Evolutionary conservation across 1,284 basidiomycete species (phyloP), one percentile per base, ranked within the genome.

Genomic region (Ceratobasidium papillatum): DNA sequence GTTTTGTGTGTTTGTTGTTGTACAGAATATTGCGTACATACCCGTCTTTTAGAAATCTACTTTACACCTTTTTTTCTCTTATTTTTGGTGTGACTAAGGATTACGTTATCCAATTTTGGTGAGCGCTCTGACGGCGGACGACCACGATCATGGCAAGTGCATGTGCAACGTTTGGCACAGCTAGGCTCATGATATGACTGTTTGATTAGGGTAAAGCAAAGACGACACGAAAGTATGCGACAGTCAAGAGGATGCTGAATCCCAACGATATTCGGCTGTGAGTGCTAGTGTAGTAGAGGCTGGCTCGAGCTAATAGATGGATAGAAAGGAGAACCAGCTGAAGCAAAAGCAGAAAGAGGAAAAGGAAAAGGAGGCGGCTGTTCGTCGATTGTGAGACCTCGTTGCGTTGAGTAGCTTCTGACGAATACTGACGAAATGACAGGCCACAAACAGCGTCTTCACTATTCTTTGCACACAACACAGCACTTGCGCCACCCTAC

Each of bases 391-490:
- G 93, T 94, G 79, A 75, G 90, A n/a, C 85, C 51, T 66, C 64
- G 74, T 65, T 72, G 4, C 32, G 32, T 38, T 19, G 32, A 27
- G 52, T 7, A 34, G 36, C 22, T 59, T 38, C 30, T n/a, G 56
- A 41, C 11, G 8, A 27, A 75, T 41, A 62, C 72, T 72, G 51
- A 56, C 32, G 49, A 66, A 43, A 52, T 22, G 61, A 58, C 80
- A 95, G 94, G 62, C 89, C 93, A 7, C 91, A 92, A 79, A 87
- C 94, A 22, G 92, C 95, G 3, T 95, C 95, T 11, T 95, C 94
- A 11, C 88, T 99, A 78, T 99, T 99, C 87, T 87, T 99, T 75
- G 91, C 94, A 27, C 98, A 99, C 82, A 99, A 99, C 82, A 92
- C 94, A 19, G 93, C 96, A 12, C 91, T 99, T 38, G 96, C 95